phyloP scores from a whole-genome alignment of 2,329 filamentous ascomycete genomes.

The Xylaria sp. region DNA sequence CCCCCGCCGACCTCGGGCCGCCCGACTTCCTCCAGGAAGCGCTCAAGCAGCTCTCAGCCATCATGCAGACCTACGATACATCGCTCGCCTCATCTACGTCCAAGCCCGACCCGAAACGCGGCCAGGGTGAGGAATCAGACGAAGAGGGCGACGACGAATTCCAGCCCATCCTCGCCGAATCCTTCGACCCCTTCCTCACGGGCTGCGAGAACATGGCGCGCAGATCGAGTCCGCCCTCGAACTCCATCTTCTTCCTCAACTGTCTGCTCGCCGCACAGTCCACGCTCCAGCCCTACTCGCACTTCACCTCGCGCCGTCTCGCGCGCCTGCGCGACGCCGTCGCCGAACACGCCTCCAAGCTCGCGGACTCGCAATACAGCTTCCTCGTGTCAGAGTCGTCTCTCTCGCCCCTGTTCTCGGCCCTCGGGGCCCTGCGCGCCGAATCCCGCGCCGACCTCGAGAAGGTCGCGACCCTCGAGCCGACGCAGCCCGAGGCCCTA shows the following conservation, averaged over 20 bases:
- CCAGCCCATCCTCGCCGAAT: slow-evolving; percentile 74
- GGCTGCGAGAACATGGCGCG: slow-evolving; percentile 74
- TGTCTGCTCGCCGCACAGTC: slow-evolving; percentile 66
- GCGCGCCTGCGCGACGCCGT: slow-evolving; percentile 63
- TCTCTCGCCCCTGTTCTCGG: slow-evolving; percentile 66
- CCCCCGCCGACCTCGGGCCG: slow-evolving; percentile 74
- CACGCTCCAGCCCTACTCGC: slow-evolving; percentile 58
- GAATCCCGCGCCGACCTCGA: slow-evolving; percentile 55
- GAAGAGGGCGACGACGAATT: slow-evolving; percentile 63
- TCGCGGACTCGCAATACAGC: slow-evolving; percentile 70
- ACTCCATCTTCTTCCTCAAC: slow-evolving; percentile 74
- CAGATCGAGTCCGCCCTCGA: slow-evolving; percentile 61
- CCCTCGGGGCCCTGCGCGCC: slow-evolving; percentile 50
- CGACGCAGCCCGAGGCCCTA: slow-evolving; percentile 67
- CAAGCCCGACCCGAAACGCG: background rate
- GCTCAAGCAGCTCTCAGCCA: slow-evolving; percentile 74
- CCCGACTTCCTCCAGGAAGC: slow-evolving; percentile 83
- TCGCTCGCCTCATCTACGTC: slow-evolving; percentile 63
- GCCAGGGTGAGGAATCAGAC: background rate
- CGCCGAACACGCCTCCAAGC: slow-evolving; percentile 57
- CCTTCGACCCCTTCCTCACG: slow-evolving; percentile 83
- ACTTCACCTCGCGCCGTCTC: slow-evolving; percentile 66
- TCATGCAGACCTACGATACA: slow-evolving; percentile 87
- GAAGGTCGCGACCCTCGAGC: slow-evolving; percentile 58
- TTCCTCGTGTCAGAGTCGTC: slow-evolving; percentile 81